Evolutionary conservation across 2,329 filamentous ascomycete genomes (phyloP).

Genomic region (Exserohilum rostratum): DNA sequence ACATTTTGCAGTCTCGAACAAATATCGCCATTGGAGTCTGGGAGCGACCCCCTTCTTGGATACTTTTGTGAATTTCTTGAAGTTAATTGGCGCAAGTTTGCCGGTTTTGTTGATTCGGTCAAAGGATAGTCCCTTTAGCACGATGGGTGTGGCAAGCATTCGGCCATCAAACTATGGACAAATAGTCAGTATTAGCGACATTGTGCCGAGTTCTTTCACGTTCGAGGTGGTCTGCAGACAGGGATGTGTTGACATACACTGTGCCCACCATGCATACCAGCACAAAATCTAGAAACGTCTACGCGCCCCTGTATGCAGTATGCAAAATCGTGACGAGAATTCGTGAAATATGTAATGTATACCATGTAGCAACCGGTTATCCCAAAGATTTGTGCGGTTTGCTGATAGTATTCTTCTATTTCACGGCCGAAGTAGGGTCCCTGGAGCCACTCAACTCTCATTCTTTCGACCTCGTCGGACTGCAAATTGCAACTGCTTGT

Average conservation of each 20-base stretch:
- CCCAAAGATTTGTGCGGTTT: not conserved
- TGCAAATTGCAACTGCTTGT: not conserved
- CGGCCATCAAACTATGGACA: conserved; percentile 21
- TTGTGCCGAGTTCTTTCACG: no score
- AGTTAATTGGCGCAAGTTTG: not conserved
- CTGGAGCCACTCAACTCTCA: conserved; percentile 9
- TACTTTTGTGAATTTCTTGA: not conserved
- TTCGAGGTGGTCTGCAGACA: no score
- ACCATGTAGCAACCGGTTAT: conserved; percentile 14
- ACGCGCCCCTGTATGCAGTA: conserved; percentile 24
- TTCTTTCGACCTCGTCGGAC: not conserved
- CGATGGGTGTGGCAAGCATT: conserved; percentile 18
- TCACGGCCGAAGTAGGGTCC: conserved; percentile 11
- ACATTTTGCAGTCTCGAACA: conserved; percentile 24
- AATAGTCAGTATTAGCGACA: not conserved
- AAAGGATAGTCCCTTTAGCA: not conserved
- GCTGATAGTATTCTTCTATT: not conserved
- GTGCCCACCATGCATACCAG: not conserved
- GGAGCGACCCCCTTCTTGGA: not conserved
- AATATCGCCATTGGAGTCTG: conserved; percentile 22
- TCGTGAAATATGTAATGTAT: conserved; percentile 30
- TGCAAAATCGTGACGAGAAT: conserved; percentile 18
- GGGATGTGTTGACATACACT: not conserved
- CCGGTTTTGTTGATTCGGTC: not conserved
- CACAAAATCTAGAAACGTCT: conserved; percentile 18